Percentiles rank a stretch among this genome's conserved stretches.
Evolutionary conservation across 108 stramenopile genomes (phyloP).

Genomic region (Conticribra guillardii): DNA sequence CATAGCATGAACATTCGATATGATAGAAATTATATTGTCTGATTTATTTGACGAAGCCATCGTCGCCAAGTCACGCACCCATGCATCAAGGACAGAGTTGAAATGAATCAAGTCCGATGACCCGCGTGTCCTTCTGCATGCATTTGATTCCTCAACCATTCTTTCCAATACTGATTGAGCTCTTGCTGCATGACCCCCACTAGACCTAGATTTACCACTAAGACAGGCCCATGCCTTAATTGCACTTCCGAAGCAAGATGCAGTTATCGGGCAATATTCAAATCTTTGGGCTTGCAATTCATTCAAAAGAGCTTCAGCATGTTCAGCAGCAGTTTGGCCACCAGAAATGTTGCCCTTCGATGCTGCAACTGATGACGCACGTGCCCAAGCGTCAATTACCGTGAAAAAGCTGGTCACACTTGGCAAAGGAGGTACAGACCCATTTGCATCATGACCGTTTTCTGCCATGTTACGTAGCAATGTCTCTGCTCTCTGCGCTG

Average conservation of each 20-base stretch:
- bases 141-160: slow-evolving; percentile 29
- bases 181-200: slow-evolving; percentile 17
- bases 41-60: not conserved
- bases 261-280: slow-evolving; percentile 13
- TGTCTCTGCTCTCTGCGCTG: slow-evolving; percentile 47
- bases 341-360: slow-evolving; percentile 15
- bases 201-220: slow-evolving; percentile 9
- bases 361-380: slow-evolving; percentile 26
- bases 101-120: slow-evolving; percentile 33
- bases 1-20: slow-evolving; percentile 31
- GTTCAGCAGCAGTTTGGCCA: slow-evolving; percentile 21
- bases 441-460: slow-evolving; percentile 10
- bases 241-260: slow-evolving; percentile 32
- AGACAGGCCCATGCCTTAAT: slow-evolving; percentile 29
- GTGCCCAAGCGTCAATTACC: slow-evolving; percentile 34
- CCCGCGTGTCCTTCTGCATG: not conserved
- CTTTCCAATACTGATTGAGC: slow-evolving; percentile 25
- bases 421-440: slow-evolving; percentile 21
- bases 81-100: slow-evolving; percentile 44
- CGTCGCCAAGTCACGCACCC: slow-evolving; percentile 30
- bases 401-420: slow-evolving; percentile 39
- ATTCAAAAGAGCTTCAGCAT: slow-evolving; percentile 23
- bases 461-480: slow-evolving; percentile 38
- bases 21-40: slow-evolving; percentile 6
- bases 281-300: slow-evolving; percentile 24